Percentiles rank a stretch among this genome's conserved stretches.
Evolutionary conservation across 108 stramenopile species (phyloP).

Genomic region (Nitzschia sp.): DNA sequence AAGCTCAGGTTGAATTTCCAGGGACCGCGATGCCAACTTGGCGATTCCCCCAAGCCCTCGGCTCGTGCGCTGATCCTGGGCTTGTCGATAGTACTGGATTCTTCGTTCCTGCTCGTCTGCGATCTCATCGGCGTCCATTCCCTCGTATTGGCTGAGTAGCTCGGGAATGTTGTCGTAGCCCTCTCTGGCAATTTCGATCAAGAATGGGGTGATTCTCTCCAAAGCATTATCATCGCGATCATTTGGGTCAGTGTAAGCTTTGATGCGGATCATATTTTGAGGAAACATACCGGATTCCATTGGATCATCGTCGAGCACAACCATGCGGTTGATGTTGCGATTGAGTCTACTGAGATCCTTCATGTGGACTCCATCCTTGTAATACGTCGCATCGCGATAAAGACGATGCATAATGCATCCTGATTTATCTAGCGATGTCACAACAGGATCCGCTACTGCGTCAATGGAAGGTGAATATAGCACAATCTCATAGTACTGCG

Average conservation of each 20-base stretch:
- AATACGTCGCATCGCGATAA: conserved; percentile 91
- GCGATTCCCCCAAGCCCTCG: conserved; percentile 76
- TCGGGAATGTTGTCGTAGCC: conserved; percentile 74
- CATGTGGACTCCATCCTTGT: conserved; percentile 90
- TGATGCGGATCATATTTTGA: conserved; percentile 92
- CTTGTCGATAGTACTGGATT: conserved; percentile 47
- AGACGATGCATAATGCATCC: conserved; percentile 93
- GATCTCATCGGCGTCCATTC: conserved; percentile 88
- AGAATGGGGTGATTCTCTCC: conserved; percentile 79
- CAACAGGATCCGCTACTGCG: conserved; percentile 86
- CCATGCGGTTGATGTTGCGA: conserved; percentile 81
- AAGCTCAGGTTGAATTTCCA: conserved; percentile 70
- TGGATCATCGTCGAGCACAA: conserved; percentile 95
- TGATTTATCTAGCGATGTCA: conserved; percentile 74
- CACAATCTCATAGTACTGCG: conserved; percentile 97
- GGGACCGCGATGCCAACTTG: conserved; percentile 25
- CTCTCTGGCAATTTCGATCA: conserved; percentile 86
- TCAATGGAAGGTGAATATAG: conserved; percentile 83
- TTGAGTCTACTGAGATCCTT: conserved; percentile 93
- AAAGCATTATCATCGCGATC: conserved; percentile 76
- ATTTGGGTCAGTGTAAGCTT: conserved; percentile 88
- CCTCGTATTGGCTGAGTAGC: conserved; percentile 68
- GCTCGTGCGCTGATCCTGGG: conserved; percentile 42
- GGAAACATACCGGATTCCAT: conserved; percentile 84
- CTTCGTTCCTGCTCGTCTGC: conserved; percentile 85